Conservation (phyloP, 129 eudicot species). For the Lactuca saligna region DNA sequence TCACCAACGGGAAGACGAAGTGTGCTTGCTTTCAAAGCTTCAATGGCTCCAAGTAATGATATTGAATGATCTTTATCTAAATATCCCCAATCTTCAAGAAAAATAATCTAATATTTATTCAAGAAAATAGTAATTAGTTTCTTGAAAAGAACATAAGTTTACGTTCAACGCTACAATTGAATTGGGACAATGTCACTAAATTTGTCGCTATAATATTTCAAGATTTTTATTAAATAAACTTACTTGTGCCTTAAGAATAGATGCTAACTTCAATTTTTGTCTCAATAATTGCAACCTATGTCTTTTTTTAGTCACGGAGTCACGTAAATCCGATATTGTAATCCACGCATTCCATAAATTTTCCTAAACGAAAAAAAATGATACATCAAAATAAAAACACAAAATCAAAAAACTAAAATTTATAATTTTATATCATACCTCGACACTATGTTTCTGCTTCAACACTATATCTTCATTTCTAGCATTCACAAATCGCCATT, state of each 20-base stretch:
- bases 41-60: conserved; percentile 87
- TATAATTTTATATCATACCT: conserved; percentile 43
- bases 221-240: conserved; percentile 24
- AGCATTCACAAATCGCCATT: conserved; percentile 94
- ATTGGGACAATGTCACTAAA: conserved; percentile 1
- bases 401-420: not conserved
- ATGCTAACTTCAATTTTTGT: conserved; percentile 86
- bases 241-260: conserved; percentile 88
- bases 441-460: conserved; percentile 70
- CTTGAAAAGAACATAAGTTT: not conserved
- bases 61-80: conserved; percentile 70
- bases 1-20: conserved; percentile 90
- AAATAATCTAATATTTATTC: conserved; percentile 44
- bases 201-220: not conserved
- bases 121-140: conserved; percentile 15
- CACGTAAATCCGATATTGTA: conserved; percentile 82
- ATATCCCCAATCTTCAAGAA: conserved; percentile 81
- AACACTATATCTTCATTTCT: conserved; percentile 58
- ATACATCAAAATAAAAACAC: conserved; percentile 7
- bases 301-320: conserved; percentile 79
- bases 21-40: conserved; percentile 96
- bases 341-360: conserved; percentile 94
- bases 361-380: conserved; percentile 45
- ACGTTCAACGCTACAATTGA: conserved; percentile 4
- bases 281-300: conserved; percentile 75